These are phyloP conservation scores for Lanzia echinophila DNA, from an alignment of 2,329 filamentous ascomycete species.

Conservation along the genomic window DNA sequence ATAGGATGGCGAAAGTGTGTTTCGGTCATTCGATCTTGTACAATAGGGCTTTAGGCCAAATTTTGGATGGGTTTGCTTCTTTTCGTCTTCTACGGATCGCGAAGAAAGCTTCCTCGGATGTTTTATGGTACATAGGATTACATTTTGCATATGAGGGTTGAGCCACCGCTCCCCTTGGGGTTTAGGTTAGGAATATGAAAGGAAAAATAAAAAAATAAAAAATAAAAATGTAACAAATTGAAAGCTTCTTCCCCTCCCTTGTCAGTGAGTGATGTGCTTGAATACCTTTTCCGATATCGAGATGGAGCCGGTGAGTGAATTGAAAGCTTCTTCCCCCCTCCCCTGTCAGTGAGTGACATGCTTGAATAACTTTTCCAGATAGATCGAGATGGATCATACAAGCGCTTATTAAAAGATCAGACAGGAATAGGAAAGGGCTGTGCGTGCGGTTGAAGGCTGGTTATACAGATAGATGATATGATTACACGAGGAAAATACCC, in stretches of 20 bases:
- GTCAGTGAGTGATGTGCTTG: too few species aligned
- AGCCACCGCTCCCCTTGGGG: neutral
- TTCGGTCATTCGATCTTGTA: neutral
- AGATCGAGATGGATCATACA: neutral
- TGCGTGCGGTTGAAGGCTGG: too few species aligned
- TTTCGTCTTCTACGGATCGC: neutral
- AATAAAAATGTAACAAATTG: neutral
- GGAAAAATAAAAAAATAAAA: neutral
- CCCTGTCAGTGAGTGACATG: too few species aligned
- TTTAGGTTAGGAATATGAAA: neutral
- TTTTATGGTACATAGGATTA: neutral
- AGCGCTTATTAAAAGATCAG: neutral
- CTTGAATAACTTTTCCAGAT: too few species aligned
- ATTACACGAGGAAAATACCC: too few species aligned
- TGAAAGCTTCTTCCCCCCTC: too few species aligned
- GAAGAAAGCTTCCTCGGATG: neutral
- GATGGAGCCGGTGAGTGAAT: too few species aligned
- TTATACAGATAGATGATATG: too few species aligned
- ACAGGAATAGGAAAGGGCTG: neutral
- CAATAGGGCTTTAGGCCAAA: neutral
- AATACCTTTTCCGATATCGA: too few species aligned
- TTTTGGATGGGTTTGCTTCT: neutral
- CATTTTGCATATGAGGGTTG: neutral
- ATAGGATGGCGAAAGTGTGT: neutral
- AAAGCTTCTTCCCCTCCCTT: too few species aligned